phyloP scores from a whole-genome alignment of 352 stramenopile genomes.

The Chrysophaeum taylorii region DNA sequence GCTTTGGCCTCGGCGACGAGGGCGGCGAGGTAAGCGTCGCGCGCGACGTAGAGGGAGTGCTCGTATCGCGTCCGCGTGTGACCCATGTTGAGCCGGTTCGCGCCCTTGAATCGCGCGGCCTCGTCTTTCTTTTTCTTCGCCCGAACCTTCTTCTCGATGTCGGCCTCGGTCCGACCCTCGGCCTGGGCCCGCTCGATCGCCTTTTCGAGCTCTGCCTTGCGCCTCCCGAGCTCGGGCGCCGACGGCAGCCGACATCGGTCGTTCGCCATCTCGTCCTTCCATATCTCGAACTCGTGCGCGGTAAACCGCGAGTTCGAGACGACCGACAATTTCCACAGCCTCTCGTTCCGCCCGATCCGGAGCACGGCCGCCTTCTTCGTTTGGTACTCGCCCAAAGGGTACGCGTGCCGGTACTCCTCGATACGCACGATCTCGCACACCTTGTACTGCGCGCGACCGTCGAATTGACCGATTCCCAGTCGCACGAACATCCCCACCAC shows the following conservation, averaged over 20 bases:
- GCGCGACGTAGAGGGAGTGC: neutral
- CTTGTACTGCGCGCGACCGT: neutral
- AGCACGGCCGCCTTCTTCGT: neutral
- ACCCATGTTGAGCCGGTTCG: neutral
- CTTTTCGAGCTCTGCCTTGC: neutral
- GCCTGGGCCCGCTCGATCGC: too few species aligned
- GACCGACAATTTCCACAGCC: neutral
- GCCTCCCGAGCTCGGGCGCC: neutral
- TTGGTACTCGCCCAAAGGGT: conserved; percentile 2
- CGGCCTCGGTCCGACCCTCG: too few species aligned
- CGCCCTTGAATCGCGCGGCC: neutral
- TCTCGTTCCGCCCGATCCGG: neutral
- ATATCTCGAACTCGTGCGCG: neutral
- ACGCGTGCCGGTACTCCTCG: neutral
- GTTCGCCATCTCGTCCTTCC: neutral
- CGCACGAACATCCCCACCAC: neutral
- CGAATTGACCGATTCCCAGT: neutral
- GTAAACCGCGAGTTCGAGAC: conserved; percentile 7
- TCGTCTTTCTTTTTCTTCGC: neutral
- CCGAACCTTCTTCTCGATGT: neutral
- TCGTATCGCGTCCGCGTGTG: neutral
- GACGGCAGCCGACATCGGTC: neutral
- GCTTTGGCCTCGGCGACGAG: neutral
- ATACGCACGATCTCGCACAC: conserved; percentile 3
- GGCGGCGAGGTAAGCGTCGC: neutral